Evolutionary conservation across 2,329 filamentous ascomycete genomes (phyloP).

Genomic region (Alternaria ventricosa): DNA sequence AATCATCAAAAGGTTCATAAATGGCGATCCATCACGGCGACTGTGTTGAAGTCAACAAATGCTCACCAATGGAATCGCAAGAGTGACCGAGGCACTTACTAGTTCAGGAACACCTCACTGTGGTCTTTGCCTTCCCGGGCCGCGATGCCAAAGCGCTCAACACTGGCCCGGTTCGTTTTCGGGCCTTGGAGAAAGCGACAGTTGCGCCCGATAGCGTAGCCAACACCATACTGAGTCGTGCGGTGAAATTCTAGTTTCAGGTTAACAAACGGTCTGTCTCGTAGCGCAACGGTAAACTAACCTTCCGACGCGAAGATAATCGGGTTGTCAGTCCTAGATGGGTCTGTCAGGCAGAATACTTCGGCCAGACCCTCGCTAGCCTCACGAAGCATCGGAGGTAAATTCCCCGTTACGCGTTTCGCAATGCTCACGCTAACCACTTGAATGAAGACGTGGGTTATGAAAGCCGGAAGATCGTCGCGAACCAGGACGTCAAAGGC

Average conservation of each 20-base stretch:
- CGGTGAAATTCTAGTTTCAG: conserved; percentile 69
- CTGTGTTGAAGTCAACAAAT: conserved; percentile 37
- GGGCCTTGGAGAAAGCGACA: conserved; percentile 81
- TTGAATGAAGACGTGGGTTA: conserved; percentile 72
- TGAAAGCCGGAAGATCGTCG: conserved; percentile 74
- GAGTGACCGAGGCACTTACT: conserved; percentile 54
- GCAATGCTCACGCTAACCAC: conserved; percentile 74
- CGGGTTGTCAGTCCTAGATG: conserved; percentile 74
- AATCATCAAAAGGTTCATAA: conserved; percentile 79
- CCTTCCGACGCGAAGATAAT: conserved; percentile 80
- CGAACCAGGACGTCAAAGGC: conserved; percentile 69
- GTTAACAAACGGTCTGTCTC: conserved; percentile 7
- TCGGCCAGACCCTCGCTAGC: conserved; percentile 78
- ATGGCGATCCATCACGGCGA: conserved; percentile 76
- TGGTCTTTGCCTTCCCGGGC: conserved; percentile 70
- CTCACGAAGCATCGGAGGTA: conserved; percentile 68
- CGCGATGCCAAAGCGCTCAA: conserved; percentile 67
- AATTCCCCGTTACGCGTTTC: conserved; percentile 69
- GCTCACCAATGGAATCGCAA: conserved; percentile 8
- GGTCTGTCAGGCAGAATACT: conserved; percentile 79
- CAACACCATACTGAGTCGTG: conserved; percentile 76
- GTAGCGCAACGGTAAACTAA: conserved; percentile 38
- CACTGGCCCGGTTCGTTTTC: conserved; percentile 68
- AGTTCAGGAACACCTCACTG: conserved; percentile 78
- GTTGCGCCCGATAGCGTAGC: conserved; percentile 76